These are phyloP conservation scores for Monosporascus sp. DNA, from an alignment of 2,329 filamentous ascomycete genomes.

Conservation along the genomic window DNA sequence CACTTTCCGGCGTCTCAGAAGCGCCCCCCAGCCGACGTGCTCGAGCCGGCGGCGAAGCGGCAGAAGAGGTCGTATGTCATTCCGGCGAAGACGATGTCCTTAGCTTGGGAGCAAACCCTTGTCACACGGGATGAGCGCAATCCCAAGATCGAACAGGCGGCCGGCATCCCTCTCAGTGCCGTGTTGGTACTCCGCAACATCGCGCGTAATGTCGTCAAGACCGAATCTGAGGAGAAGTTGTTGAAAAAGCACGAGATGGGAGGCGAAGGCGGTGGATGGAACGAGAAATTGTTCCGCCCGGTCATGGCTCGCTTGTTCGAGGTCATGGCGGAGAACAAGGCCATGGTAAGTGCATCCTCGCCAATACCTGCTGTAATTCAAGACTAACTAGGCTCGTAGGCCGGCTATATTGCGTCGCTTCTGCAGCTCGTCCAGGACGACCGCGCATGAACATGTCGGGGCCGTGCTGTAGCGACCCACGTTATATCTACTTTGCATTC, in stretches of 20 bases:
- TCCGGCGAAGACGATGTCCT: constrained; percentile 50
- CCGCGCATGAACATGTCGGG: background rate
- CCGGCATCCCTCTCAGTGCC: constrained; percentile 73
- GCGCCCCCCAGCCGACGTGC: constrained; percentile 20
- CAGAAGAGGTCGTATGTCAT: constrained; percentile 43
- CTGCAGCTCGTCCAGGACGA: constrained; percentile 18
- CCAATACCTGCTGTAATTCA: background rate
- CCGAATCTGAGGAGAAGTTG: constrained; percentile 51
- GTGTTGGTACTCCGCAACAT: constrained; percentile 76
- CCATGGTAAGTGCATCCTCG: constrained; percentile 40
- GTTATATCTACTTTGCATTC: too few relatives aligned
- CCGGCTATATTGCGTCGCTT: constrained; percentile 17
- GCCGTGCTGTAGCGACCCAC: too few relatives aligned
- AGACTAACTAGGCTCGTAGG: constrained; percentile 8
- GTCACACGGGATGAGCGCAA: constrained; percentile 54
- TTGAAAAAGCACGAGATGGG: constrained; percentile 41
- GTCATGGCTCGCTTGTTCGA: constrained; percentile 62
- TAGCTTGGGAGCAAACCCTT: constrained; percentile 53
- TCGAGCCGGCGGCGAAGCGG: constrained; percentile 23
- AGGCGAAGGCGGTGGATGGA: constrained; percentile 55
- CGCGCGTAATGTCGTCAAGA: constrained; percentile 62
- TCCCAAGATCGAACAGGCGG: constrained; percentile 58
- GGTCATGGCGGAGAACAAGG: constrained; percentile 64
- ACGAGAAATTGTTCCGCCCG: constrained; percentile 63
- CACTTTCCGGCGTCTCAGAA: constrained; percentile 50